Base-by-base conservation (phyloP, 2,329 filamentous ascomycete genomes). In the Botryosphaeria dothidea region DNA sequence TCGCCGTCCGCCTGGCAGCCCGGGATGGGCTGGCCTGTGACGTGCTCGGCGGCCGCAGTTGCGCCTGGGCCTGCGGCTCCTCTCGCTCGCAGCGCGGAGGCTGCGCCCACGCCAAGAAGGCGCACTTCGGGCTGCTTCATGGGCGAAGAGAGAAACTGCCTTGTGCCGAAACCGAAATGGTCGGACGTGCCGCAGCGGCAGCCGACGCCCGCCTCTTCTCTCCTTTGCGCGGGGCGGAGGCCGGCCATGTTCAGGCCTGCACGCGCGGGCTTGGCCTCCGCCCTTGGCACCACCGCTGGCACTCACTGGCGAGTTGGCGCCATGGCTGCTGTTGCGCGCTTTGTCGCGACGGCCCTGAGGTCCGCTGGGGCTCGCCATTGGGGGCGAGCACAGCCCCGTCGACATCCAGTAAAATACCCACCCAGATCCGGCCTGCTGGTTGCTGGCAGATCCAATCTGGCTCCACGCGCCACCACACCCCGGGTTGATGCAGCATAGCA, bases 251-350 rank as follows among this genome's bases (percentile, higher is more conserved):
- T n/a, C 52, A 13, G 17, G 36, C 54, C 36, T 60, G 56, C 56
- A 60, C 5, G 19, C n/a, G 56, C 56, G 56, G 56, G 25, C 56
- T 60, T 60, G 56, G 56, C 56, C 56, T 60, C 56, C 56, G 56
- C 56, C 41, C 56, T 60, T 60, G 56, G 56, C 56, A 34, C 19
- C 27, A 34, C 25, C 41, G 7, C 38, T 45, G 56, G 7, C 38
- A 21, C 23, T 19, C 7, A 38, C n/a, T 29, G 34, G 36, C 1
- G 29, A 41, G 38, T 45, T 58, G 54, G 54, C 54, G 54, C 54
- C 54, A 29, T 25, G 54, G 23, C 54, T 45, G n/a, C 15, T 15
- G 36, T 11, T 45, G 8, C 23, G 54, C 25, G 17, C 36, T 58
- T 45, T 25, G 34, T 57, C 31, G 36, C 52, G 36, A n/a, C 52